phyloP scores from a whole-genome alignment of 2,329 filamentous ascomycete genomes.

The Epicoccum nigrum region DNA sequence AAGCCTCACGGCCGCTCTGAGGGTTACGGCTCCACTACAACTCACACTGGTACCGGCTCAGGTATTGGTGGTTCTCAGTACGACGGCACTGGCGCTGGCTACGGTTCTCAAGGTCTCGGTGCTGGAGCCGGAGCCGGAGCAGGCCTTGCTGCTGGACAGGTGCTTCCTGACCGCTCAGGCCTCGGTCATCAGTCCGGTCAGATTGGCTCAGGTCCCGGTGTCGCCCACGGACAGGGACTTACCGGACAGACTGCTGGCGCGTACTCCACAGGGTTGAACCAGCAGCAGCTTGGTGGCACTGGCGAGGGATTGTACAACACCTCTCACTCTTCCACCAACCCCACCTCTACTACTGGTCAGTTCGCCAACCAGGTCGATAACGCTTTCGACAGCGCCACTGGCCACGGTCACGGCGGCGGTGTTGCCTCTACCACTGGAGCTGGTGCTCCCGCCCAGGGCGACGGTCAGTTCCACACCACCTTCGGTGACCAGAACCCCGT shows the following conservation, averaged over 20 bases:
- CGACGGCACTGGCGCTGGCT: conserved; percentile 17
- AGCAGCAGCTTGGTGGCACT: conserved; percentile 19
- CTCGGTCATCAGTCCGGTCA: conserved; percentile 18
- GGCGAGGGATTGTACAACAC: conserved; percentile 11
- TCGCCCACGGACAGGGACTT: no score
- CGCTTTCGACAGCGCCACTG: conserved; percentile 45
- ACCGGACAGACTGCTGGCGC: conserved; percentile 11
- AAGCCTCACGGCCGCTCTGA: conserved; percentile 61
- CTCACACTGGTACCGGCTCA: conserved; percentile 22
- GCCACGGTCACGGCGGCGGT: conserved; percentile 16
- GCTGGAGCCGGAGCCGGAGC: conserved; percentile 6
- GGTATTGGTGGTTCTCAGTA: conserved; percentile 26
- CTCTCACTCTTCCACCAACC: conserved; percentile 16
- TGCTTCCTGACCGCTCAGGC: conserved; percentile 12
- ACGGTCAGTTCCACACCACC: conserved; percentile 43
- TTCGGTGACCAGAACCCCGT: conserved; percentile 54
- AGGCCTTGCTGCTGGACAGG: conserved; percentile 9
- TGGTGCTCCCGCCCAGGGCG: conserved; percentile 15
- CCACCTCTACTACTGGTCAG: conserved; percentile 23
- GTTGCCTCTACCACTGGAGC: conserved; percentile 22
- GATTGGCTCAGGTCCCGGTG: conserved; percentile 13
- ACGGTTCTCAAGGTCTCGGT: conserved; percentile 6
- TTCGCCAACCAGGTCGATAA: conserved; percentile 55
- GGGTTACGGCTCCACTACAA: conserved; percentile 35
- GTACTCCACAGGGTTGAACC: conserved; percentile 9